Conservation (phyloP, 2,329 filamentous ascomycete genomes). For the Aspergillus clavatus region DNA sequence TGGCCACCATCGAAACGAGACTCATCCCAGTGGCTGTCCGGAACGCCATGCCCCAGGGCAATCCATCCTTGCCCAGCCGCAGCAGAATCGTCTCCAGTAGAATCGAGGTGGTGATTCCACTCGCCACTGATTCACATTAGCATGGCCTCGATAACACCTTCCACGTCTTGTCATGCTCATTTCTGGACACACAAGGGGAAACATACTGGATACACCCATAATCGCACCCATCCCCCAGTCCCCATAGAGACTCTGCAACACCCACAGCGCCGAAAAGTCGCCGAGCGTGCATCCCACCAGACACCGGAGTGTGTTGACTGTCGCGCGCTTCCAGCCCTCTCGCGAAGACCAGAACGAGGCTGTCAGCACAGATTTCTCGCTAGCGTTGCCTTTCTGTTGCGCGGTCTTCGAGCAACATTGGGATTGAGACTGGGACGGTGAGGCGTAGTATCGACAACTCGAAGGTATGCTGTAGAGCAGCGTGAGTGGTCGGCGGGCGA, state of each 20-base stretch:
- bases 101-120: constrained; percentile 50
- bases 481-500: no score
- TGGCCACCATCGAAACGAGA: constrained; percentile 55
- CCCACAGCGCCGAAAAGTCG: constrained; percentile 56
- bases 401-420: not conserved
- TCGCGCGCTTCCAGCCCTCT: constrained; percentile 47
- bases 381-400: not conserved
- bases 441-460: not conserved
- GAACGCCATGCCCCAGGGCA: constrained; percentile 45
- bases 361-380: not conserved
- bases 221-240: constrained; percentile 46
- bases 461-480: no score
- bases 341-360: constrained; percentile 35
- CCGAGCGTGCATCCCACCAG: constrained; percentile 52
- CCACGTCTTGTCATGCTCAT: no score
- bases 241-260: constrained; percentile 47
- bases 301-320: constrained; percentile 53
- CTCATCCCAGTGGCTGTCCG: constrained; percentile 57
- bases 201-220: constrained; percentile 51
- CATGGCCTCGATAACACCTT: no score
- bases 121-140: constrained; percentile 40
- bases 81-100: constrained; percentile 51
- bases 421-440: not conserved
- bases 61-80: constrained; percentile 44
- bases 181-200: not conserved